Evolutionary conservation across 2,329 filamentous ascomycete species (phyloP), one percentile per base, ranked within the genome.

Genomic region (Aspergillus cejpii): DNA sequence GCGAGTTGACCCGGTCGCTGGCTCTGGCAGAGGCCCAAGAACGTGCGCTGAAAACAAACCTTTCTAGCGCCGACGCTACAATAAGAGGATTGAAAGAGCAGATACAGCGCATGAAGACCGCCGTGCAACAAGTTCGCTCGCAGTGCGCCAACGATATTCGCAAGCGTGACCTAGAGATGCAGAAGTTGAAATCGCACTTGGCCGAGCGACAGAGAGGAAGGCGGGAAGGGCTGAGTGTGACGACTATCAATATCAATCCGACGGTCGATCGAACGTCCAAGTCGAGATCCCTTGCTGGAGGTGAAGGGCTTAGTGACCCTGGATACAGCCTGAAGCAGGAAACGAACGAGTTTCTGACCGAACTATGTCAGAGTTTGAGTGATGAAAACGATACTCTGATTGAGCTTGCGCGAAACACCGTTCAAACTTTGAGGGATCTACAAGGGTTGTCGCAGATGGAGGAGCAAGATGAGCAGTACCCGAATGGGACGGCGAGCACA

Each of bases 321-420:
- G 76, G 67, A 43, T 83, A 91, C 65, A 85, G 81, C 55, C 70
- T 97, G 49, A 83, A 83, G 57, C 81, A 84, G 62, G 92, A 97
- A 68, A 94, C 91, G 4, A 95, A 91, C 38, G 83, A 89, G 39
- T 96, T 96, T 61, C 72, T 98, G 45, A 92, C 90, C 0, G 83
- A 86, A 59, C 71, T 95, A 47, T 90, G 87, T 23, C 85, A 86
- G 62, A 81, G 80, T 29, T 71, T 97, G 46, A 92, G 88, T 59
- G 87, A 94, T 54, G 92, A 98, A 65, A 98, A 98, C 58, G 90
- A 96, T 60, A 78, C 79, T 4, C 69, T 97, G 10, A 80, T 94
- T 28, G 74, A 73, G 1, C 73, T 96, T 23, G 76, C 94, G 40
- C 75, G 81, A 41, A 80, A 78, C 40, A 87, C 88, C 0, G 77